Conservation (phyloP, 2,329 filamentous ascomycete species). For the Arthrobotrys entomopaga region DNA sequence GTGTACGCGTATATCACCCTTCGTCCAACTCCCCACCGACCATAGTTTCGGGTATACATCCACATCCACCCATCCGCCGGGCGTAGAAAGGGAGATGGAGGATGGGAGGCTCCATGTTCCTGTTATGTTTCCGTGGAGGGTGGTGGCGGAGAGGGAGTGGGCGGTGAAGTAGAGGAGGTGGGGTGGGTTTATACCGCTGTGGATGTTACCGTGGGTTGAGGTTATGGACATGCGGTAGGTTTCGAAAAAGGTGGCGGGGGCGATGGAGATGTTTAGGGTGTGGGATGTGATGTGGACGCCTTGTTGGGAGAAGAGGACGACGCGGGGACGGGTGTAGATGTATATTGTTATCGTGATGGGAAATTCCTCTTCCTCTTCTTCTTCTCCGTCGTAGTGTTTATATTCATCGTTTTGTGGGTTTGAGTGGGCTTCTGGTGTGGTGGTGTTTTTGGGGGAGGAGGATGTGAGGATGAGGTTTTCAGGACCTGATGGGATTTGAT, state of each 20-base stretch:
- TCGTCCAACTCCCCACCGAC: slow-evolving; percentile 8
- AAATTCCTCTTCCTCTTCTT: neutral
- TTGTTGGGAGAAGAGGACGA: slow-evolving; percentile 5
- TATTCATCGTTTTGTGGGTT: too few species aligned
- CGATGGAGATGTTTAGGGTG: slow-evolving; percentile 8
- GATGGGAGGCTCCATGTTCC: slow-evolving; percentile 7
- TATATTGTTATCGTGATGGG: slow-evolving; percentile 16
- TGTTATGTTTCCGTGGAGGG: slow-evolving; percentile 2
- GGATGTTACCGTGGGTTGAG: slow-evolving; percentile 7
- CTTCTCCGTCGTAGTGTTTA: too few species aligned
- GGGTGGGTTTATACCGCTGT: neutral
- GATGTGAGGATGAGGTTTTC: neutral
- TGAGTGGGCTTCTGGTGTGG: neutral
- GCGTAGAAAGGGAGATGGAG: neutral
- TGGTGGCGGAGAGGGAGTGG: neutral
- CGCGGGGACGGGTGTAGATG: slow-evolving; percentile 26
- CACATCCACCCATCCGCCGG: neutral
- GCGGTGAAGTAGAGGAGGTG: slow-evolving; percentile 8
- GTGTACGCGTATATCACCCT: neutral
- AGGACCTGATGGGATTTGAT: neutral
- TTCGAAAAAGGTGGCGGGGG: neutral
- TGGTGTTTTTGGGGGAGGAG: neutral
- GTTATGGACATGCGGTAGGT: neutral
- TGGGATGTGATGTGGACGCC: slow-evolving; percentile 9
- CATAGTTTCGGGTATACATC: slow-evolving; percentile 2